Conservation (phyloP, 2,329 filamentous ascomycete genomes). For the Sporothrix pallida region DNA sequence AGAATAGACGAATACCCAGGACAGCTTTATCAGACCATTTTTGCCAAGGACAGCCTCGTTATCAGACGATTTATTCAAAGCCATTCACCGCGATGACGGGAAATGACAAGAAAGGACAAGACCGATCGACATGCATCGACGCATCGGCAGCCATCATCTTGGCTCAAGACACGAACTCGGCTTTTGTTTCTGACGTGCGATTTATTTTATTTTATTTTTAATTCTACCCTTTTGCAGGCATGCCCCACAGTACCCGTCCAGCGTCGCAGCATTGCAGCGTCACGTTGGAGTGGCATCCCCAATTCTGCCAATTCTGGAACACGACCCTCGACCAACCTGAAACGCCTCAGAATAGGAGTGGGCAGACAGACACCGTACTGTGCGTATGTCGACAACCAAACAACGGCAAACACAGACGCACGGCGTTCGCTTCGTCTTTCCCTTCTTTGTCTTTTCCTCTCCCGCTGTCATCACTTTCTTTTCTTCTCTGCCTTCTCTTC, state of each 20-base stretch:
- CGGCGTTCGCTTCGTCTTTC: background rate
- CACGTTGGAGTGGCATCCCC: background rate
- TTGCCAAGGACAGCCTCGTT: background rate
- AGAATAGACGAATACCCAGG: background rate
- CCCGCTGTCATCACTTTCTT: background rate
- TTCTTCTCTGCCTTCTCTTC: background rate
- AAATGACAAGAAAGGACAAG: background rate
- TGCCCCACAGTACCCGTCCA: background rate
- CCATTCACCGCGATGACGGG: background rate
- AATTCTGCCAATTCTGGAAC: slow-evolving; percentile 13
- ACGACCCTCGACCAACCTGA: slow-evolving; percentile 26
- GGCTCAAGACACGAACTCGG: background rate
- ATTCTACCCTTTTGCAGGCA: background rate
- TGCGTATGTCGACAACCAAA: background rate
- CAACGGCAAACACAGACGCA: background rate
- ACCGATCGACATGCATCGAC: background rate
- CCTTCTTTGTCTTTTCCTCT: background rate
- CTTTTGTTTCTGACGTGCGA: background rate
- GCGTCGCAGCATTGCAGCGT: background rate
- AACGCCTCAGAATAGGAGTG: slow-evolving; percentile 21
- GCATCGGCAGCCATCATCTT: background rate
- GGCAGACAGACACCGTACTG: background rate
- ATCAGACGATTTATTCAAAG: background rate
- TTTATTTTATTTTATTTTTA: background rate
- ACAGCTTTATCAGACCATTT: background rate